Conservation (phyloP, 192 early-diverging fungal species). For the Coemansia sp. region DNA sequence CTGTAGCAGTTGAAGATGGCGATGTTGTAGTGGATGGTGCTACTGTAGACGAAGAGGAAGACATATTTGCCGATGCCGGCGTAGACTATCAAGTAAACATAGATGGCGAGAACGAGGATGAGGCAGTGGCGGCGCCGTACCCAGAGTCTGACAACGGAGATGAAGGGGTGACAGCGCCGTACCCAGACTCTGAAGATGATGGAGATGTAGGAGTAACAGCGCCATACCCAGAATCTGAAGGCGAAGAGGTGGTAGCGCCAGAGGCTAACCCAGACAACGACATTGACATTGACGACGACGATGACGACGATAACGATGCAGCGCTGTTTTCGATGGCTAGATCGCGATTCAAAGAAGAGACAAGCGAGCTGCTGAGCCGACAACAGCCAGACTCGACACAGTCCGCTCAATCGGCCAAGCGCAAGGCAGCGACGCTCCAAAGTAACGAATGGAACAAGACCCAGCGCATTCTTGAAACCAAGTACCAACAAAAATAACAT, state of each 20-base stretch:
- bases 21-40: not conserved
- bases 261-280: not conserved
- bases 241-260: not conserved
- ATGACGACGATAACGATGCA: not conserved
- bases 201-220: constrained; percentile 7
- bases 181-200: not conserved
- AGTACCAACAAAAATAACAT: not conserved
- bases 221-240: not conserved
- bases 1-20: constrained; percentile 13
- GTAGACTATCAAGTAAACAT: constrained; percentile 65
- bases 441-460: constrained; percentile 4
- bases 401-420: not conserved
- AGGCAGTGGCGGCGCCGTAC: not conserved
- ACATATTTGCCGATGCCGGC: constrained; percentile 90
- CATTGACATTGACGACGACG: not conserved
- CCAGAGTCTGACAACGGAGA: too few species aligned
- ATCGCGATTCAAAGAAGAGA: constrained; percentile 21
- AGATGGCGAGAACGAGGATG: not conserved
- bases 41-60: constrained; percentile 56
- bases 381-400: not conserved
- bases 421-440: constrained; percentile 3
- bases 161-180: constrained; percentile 10
- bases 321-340: constrained; percentile 16
- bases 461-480: not conserved
- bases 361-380: constrained; percentile 8